A percentile compares a stretch with the other conserved stretches of the same genome.
Evolutionary conservation across 2,329 filamentous ascomycete genomes (phyloP).

Genomic region (Fusarium decemcellulare): DNA sequence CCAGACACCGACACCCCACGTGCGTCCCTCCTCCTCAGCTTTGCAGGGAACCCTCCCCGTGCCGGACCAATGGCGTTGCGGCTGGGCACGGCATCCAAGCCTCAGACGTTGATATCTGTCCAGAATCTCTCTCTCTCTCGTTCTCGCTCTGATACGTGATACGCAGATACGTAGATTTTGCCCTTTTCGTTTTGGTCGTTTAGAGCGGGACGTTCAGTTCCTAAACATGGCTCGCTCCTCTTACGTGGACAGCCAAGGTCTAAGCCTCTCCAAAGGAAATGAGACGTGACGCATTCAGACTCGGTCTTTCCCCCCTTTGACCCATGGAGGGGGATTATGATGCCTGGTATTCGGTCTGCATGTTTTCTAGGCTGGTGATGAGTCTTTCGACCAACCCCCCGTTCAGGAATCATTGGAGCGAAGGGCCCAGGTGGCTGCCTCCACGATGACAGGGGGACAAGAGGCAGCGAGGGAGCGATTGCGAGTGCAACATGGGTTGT

Average conservation of each 20-base stretch:
- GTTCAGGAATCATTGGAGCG: constrained; percentile 6
- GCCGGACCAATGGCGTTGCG: constrained; percentile 21
- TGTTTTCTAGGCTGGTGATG: background rate
- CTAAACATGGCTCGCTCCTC: background rate
- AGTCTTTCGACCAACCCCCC: background rate
- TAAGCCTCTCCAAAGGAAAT: constrained; percentile 34
- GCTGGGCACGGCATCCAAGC: constrained; percentile 3
- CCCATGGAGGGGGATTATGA: background rate
- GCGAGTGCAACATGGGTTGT: background rate
- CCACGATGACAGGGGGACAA: background rate
- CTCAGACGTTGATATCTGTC: background rate
- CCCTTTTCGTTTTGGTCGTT: background rate
- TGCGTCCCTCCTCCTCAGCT: constrained; percentile 24
- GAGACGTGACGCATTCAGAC: constrained; percentile 12
- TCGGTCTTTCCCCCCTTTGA: background rate
- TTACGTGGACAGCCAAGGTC: constrained; percentile 33
- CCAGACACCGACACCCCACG: constrained; percentile 19
- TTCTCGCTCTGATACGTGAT: background rate
- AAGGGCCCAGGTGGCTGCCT: background rate
- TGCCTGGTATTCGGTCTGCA: background rate
- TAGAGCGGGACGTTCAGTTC: background rate
- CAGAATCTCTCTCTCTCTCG: too few species aligned
- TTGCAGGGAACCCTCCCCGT: constrained; percentile 2
- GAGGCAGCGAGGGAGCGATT: background rate
- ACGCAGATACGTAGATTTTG: background rate